Evolutionary conservation across 768 basidiomycete genomes (phyloP), one percentile per base, ranked within the genome.

Genomic region (Melanogaster broomeanus): DNA sequence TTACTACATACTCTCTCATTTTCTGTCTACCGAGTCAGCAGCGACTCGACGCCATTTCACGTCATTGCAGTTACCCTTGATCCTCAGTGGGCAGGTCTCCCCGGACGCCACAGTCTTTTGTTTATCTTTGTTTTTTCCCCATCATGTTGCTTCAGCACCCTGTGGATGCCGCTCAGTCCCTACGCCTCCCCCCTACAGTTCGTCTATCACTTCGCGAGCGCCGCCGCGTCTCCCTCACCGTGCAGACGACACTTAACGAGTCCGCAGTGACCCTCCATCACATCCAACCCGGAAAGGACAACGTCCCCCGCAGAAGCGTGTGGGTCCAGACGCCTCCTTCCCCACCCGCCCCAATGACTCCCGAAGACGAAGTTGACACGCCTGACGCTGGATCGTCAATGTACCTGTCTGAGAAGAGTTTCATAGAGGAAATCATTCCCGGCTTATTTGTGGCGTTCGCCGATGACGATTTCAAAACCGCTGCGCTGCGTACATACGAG

Each of bases 401-500:
- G 21, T 34, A 38, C 9, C 33, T 49, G 13, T 31, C 12, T 12
- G 22, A 43, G 11, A 19, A 41, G 2, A 43, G 24, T 25, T 59
- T 56, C 46, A 41, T 66, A 3, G 41, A 53, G 9, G 45, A 56
- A 25, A 21, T 65, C 28, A 18, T 52, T 10, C 24, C 34, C 0
- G 51, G 53, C 4, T 16, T 63, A 13, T 68, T 51, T 38, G 54
- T 68, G 34, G 61, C 63, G 6, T n/a, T 59, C 18, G 52, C 44
- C 4, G 55, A 65, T 43, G 18, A 52, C 21, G 55, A 57, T 19
- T 25, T 22, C 1, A 45, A 63, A 15, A 9, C 58, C 3, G 19
- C 31, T 12, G 25, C 35, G 11, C 44, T 61, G n/a, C 56, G 51
- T 28, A 55, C 54, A 9, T 44, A 44, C 12, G 56, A 54, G 25